These are phyloP conservation scores for Podila horticola DNA, from an alignment of 192 early-diverging fungal species.

Conservation along the genomic window DNA sequence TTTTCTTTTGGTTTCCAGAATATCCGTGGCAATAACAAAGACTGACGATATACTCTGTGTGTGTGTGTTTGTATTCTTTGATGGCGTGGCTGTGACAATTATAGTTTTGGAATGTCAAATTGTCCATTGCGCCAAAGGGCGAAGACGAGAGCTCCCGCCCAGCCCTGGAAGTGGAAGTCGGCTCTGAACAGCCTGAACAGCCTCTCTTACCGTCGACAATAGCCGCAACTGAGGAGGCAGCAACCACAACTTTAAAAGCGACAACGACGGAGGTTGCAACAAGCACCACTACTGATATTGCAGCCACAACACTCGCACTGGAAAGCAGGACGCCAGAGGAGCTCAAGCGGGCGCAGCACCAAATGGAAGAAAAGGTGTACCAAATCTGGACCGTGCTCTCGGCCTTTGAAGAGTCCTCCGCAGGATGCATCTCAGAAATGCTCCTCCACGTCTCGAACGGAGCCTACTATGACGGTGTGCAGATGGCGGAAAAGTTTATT, in stretches of 20 bases:
- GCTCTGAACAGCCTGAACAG: background rate
- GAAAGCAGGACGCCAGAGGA: constrained; percentile 56
- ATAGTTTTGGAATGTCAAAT: constrained; percentile 74
- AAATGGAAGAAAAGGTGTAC: constrained; percentile 88
- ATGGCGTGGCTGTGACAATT: background rate
- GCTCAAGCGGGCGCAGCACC: constrained; percentile 66
- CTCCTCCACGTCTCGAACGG: constrained; percentile 89
- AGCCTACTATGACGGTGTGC: constrained; percentile 81
- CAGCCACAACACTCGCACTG: background rate
- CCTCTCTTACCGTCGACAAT: background rate
- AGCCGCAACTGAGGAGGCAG: background rate
- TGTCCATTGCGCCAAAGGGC: constrained; percentile 36
- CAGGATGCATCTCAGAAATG: constrained; percentile 97
- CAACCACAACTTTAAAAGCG: background rate
- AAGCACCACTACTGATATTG: background rate
- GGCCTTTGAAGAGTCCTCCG: constrained; percentile 95
- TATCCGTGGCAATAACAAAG: background rate
- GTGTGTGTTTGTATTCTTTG: background rate
- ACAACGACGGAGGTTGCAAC: too few relatives aligned
- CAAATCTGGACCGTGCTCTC: constrained; percentile 92
- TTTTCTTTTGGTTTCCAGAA: background rate
- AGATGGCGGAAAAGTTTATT: constrained; percentile 88
- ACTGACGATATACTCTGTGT: background rate
- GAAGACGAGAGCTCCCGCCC: background rate
- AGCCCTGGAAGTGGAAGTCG: constrained; percentile 1